These are phyloP conservation scores for Hypocrella siamensis DNA, from an alignment of 2,329 filamentous ascomycete species.

Conservation along the genomic window DNA sequence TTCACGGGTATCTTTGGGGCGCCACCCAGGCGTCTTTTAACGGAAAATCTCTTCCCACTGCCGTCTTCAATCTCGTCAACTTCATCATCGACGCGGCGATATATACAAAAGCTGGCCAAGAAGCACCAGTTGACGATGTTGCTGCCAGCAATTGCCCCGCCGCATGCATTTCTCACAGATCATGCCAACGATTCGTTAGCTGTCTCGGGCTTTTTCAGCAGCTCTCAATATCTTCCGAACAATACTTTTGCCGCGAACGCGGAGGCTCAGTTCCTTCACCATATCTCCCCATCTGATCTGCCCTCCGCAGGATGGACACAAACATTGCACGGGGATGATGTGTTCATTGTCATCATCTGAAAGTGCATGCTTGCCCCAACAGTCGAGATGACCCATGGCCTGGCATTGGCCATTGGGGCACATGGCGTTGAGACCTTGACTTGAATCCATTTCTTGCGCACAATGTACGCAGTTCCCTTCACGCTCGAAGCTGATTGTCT, in stretches of 20 bases:
- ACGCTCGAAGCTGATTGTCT: constrained; percentile 38
- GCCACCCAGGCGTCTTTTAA: too few relatives aligned
- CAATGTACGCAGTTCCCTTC: constrained; percentile 42
- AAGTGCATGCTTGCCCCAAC: constrained; percentile 40
- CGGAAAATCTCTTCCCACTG: too few relatives aligned
- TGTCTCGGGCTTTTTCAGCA: constrained; percentile 14
- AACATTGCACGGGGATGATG: constrained; percentile 52
- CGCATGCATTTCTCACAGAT: neutral
- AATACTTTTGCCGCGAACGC: constrained; percentile 54
- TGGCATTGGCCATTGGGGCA: constrained; percentile 39
- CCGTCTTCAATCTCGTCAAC: too few relatives aligned
- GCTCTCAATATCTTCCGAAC: constrained; percentile 52
- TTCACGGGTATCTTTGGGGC: too few relatives aligned
- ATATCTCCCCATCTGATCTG: constrained; percentile 57
- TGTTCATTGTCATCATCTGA: constrained; percentile 17
- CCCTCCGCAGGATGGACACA: constrained; percentile 54
- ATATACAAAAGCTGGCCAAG: too few relatives aligned
- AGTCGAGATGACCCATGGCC: constrained; percentile 42
- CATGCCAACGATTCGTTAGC: neutral
- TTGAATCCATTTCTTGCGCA: constrained; percentile 24
- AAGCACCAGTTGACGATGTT: too few relatives aligned
- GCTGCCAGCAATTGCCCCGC: neutral
- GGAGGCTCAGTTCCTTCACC: constrained; percentile 67
- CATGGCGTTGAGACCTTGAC: constrained; percentile 37
- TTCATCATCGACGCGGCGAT: too few relatives aligned